These are phyloP conservation scores for Peniophora sp. DNA, from an alignment of 1,284 basidiomycete species.

Conservation along the genomic window DNA sequence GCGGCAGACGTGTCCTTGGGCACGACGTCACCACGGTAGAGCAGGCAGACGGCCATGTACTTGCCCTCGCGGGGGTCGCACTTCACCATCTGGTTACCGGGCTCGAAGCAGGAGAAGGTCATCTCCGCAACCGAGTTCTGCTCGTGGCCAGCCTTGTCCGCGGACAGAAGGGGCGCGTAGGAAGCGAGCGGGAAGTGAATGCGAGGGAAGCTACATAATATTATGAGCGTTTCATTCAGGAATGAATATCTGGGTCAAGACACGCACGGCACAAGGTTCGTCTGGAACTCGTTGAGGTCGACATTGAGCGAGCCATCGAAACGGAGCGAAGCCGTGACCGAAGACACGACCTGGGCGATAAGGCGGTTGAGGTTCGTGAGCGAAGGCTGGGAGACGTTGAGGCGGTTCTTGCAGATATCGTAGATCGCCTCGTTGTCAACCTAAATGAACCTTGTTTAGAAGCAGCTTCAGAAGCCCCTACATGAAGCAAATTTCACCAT, in stretches of 20 bases:
- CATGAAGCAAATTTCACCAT: slow-evolving; percentile 48
- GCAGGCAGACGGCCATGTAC: slow-evolving; percentile 91
- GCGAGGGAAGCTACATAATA: slow-evolving; percentile 71
- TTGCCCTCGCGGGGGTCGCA: slow-evolving; percentile 94
- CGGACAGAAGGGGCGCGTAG: slow-evolving; percentile 91
- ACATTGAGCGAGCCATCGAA: slow-evolving; percentile 99
- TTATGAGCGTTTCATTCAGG: not conserved
- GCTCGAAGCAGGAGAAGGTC: slow-evolving; percentile 98
- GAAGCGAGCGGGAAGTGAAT: slow-evolving; percentile 98
- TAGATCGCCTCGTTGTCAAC: slow-evolving; percentile 98
- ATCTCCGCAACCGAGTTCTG: slow-evolving; percentile 98
- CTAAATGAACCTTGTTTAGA: slow-evolving; percentile 28
- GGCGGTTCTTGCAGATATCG: slow-evolving; percentile 97
- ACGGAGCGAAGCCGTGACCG: slow-evolving; percentile 93
- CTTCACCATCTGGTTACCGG: slow-evolving; percentile 97
- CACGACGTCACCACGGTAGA: slow-evolving; percentile 95
- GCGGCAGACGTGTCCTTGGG: slow-evolving; percentile 96
- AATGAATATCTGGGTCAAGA: not conserved
- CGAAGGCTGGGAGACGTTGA: slow-evolving; percentile 82
- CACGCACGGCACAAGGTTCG: slow-evolving; percentile 89
- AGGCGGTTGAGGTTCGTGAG: slow-evolving; percentile 95
- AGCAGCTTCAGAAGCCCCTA: not conserved
- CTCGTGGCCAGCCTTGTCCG: slow-evolving; percentile 86
- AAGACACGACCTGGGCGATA: slow-evolving; percentile 97
- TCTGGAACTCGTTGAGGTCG: slow-evolving; percentile 98